A percentile compares a stretch with the other conserved stretches of the same genome.
These are phyloP conservation scores for Mycena olivaceomarginata DNA, from an alignment of 768 basidiomycete species.

Conservation along the genomic window DNA sequence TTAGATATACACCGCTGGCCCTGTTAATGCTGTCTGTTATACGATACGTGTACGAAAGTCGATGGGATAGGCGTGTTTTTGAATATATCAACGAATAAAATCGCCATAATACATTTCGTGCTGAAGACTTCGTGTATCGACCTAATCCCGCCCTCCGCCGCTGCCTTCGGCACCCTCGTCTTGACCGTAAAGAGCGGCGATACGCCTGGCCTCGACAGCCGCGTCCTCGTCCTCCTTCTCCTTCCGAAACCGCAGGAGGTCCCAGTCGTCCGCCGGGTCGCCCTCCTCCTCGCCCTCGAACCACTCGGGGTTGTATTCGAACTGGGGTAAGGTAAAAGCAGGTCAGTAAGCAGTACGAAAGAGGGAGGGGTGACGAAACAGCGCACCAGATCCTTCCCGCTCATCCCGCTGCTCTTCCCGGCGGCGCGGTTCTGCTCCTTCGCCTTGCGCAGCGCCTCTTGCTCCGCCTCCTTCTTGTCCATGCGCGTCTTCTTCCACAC, in stretches of 20 bases:
- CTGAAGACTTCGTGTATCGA: not conserved
- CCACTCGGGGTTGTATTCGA: slow-evolving; percentile 97
- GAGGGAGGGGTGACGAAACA: slow-evolving; percentile 28
- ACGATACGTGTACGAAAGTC: slow-evolving; percentile 5
- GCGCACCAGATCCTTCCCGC: slow-evolving; percentile 93
- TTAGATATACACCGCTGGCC: slow-evolving; percentile 41
- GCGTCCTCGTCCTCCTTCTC: slow-evolving; percentile 78
- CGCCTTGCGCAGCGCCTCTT: slow-evolving; percentile 86
- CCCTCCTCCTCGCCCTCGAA: slow-evolving; percentile 86
- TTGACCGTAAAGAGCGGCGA: slow-evolving; percentile 62
- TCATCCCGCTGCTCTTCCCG: slow-evolving; percentile 95
- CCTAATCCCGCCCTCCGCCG: slow-evolving; percentile 49
- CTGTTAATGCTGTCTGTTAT: slow-evolving; percentile 40
- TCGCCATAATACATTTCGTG: slow-evolving; percentile 27
- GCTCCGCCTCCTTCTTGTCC: slow-evolving; percentile 96
- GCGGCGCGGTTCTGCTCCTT: slow-evolving; percentile 89
- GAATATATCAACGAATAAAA: slow-evolving; percentile 33
- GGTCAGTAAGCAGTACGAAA: not conserved
- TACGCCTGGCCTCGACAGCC: slow-evolving; percentile 71
- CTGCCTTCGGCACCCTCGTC: slow-evolving; percentile 56
- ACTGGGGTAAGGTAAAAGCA: slow-evolving; percentile 64
- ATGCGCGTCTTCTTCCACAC: slow-evolving; percentile 96
- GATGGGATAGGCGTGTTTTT: slow-evolving; percentile 8
- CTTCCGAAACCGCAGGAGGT: slow-evolving; percentile 76
- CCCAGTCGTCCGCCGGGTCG: slow-evolving; percentile 73